Percentiles rank a stretch among this genome's conserved stretches.
Conservation (phyloP, 768 basidiomycete species). For the Termitomyces sp. region DNA sequence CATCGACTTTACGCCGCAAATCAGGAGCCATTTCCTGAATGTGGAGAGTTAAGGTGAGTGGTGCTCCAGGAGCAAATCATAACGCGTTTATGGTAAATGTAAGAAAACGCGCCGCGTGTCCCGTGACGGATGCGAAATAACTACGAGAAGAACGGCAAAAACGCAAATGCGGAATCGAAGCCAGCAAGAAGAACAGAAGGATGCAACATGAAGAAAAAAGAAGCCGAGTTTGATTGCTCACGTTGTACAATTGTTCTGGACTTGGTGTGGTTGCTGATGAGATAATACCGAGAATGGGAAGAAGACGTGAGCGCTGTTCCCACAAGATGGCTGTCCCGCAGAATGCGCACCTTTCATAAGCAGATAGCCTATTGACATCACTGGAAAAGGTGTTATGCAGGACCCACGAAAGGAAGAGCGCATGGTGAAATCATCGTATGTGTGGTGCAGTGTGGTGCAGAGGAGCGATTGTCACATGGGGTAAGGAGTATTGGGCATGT, state of each 20-base stretch:
- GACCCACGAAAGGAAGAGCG: conserved; percentile 4
- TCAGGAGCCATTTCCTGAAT: conserved; percentile 59
- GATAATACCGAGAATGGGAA: conserved; percentile 9
- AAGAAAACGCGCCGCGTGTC: conserved; percentile 5
- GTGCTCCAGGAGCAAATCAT: neutral
- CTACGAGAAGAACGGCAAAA: conserved; percentile 5
- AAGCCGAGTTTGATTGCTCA: conserved; percentile 22
- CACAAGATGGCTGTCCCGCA: conserved; percentile 6
- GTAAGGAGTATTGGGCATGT: neutral
- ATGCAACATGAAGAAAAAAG: conserved; percentile 4
- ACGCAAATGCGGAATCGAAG: conserved; percentile 7
- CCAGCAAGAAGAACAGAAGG: conserved; percentile 3
- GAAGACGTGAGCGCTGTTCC: conserved; percentile 6
- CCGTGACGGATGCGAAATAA: conserved; percentile 11
- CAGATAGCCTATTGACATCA: conserved; percentile 50
- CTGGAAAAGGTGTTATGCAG: conserved; percentile 22
- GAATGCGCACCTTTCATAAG: conserved; percentile 52
- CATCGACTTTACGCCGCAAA: conserved; percentile 58
- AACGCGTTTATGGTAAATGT: conserved; percentile 1
- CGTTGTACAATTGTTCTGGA: conserved; percentile 50
- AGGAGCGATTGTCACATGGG: conserved; percentile 8
- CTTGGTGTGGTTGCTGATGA: conserved; percentile 42
- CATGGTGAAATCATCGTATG: neutral
- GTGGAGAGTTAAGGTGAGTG: conserved; percentile 6
- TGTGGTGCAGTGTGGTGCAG: neutral